Base-by-base conservation (phyloP, 1,284 basidiomycete genomes). In the Agaricales sp. region DNA sequence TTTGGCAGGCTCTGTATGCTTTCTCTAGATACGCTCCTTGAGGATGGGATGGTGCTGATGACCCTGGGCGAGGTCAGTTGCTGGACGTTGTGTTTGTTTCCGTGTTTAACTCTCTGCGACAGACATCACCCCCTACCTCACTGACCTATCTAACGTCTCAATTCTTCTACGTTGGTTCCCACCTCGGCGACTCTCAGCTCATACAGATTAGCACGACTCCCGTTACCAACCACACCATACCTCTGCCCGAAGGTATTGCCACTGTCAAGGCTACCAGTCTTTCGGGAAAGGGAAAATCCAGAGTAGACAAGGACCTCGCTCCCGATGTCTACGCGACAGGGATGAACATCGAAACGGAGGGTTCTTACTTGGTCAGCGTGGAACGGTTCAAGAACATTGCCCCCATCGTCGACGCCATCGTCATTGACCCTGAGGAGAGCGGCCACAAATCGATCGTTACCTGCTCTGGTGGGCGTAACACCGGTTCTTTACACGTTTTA, bases 371-470 rank as follows among this genome's bases (percentile, higher is more conserved):
- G 2, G 68, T 75, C 14, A 71, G 86, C 6, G 56, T 87, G 18
- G 77, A 87, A 46, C 71, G 67, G 3, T 88, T 78, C 65, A 78
- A 79, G 58, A 94, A 93, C 58, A 73, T 98, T 46, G 92, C 89
- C 0, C 95, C 95, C 0, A 87, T 97, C 37, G 65, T 86, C 53
- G 95, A 98, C 62, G 89, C 92, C 23, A 74, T 78, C 13, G 64
- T 89, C 1, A 84, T 87, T 3, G 85, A 92, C 60, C 70, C 75
- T 2, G 89, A 92, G 47, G 75, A 77, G 0, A 85, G 78, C 51
- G 83, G 83, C 6, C 81, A 89, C 65, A 77, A 77, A 12, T 82
- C 93, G 60, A 77, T 97, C 44, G 79, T 98, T 2, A 88, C 92
- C 0, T 92, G 91, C 54, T 95, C 92, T 2, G 95, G 95, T 1